Base-by-base conservation (phyloP, 2,329 filamentous ascomycete species). In the Xylaria sp. region DNA sequence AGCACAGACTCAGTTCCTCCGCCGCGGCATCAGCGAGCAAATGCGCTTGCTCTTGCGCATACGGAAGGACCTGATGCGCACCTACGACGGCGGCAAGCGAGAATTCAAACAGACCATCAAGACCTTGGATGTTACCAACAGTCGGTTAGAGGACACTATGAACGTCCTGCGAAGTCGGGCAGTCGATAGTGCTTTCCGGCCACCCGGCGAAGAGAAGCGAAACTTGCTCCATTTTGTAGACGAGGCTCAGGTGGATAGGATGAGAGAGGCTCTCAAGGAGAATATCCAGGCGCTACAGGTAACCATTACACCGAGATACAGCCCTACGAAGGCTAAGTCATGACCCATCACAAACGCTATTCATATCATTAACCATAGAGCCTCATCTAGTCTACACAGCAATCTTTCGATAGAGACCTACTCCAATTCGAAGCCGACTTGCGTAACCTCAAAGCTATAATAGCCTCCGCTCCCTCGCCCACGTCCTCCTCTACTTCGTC, bases 201-300 rank as follows among this genome's bases (percentile, higher is more conserved):
- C 90, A 0, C 80, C 78, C 0, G 85, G 83, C 1, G 88, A 90
- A 73, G 84, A 84, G 62, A 84, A 85, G 62, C 90, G 90, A 78
- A 91, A 85, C 55, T 80, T 95, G 69, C 85, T 92, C 71, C 91
- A 94, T 76, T 94, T 94, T 80, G 89, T 94, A 56, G 91, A 94
- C 75, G 91, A 92, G 77, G 83, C 87, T 12, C 88, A 87, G 71
- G 91, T 94, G 6, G 85, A 91, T 66, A 84, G 83, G 13, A 87
- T 94, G 80, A 85, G 89, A 49, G 84, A 90, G 68, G 86, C 88
- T 5, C 83, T 94, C 74, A 92, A 92, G 76, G 86, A 86, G 65
- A 91, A 90, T 75, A 92, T 95, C 68, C 88, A 89, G 72, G 88
- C 91, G 69, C 85, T 93, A 66, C 91, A 92, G 82, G 89, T 90